Evolutionary conservation across 1,284 basidiomycete species (phyloP).

Genomic region (Thecaphora frezii): DNA sequence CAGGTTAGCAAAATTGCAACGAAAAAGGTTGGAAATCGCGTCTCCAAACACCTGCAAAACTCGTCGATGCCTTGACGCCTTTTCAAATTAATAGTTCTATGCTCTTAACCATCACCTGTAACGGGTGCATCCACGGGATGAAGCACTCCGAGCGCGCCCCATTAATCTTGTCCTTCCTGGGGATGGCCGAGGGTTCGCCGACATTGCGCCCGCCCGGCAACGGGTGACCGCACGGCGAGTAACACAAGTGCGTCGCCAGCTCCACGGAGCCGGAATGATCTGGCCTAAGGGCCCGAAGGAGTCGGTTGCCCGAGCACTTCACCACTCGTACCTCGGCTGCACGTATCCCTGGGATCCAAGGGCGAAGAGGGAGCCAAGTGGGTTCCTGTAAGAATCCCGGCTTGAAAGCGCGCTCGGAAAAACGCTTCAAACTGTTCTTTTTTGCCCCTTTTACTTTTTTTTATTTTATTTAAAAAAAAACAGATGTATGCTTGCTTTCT

Average conservation of each 20-base stretch:
- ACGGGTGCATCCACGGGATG: conserved; percentile 41
- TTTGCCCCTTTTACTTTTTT: conserved; percentile 4
- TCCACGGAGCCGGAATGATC: conserved; percentile 14
- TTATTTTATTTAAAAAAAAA: too few species aligned
- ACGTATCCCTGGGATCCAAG: conserved; percentile 37
- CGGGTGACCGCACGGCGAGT: conserved; percentile 40
- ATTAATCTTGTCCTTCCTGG: conserved; percentile 37
- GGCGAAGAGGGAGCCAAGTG: conserved; percentile 40
- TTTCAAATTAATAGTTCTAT: background rate
- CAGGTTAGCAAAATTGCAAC: too few species aligned
- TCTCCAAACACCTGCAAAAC: background rate
- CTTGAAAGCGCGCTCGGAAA: conserved; percentile 44
- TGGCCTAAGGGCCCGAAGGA: conserved; percentile 41
- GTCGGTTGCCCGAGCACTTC: conserved; percentile 46
- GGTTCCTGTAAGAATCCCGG: conserved; percentile 12
- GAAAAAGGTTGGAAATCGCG: background rate
- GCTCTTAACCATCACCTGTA: conserved; percentile 15
- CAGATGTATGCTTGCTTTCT: too few species aligned
- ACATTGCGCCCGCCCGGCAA: conserved; percentile 31
- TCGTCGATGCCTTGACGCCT: background rate
- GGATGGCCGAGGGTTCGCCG: conserved; percentile 43
- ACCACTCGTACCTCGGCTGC: conserved; percentile 43
- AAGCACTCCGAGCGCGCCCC: conserved; percentile 44
- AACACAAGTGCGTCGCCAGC: conserved; percentile 36
- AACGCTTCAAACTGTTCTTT: conserved; percentile 37